A percentile compares a stretch with the other conserved stretches of the same genome.
Evolutionary conservation across 371 early-diverging fungal genomes (phyloP).

Genomic region (Mortierella sp.): DNA sequence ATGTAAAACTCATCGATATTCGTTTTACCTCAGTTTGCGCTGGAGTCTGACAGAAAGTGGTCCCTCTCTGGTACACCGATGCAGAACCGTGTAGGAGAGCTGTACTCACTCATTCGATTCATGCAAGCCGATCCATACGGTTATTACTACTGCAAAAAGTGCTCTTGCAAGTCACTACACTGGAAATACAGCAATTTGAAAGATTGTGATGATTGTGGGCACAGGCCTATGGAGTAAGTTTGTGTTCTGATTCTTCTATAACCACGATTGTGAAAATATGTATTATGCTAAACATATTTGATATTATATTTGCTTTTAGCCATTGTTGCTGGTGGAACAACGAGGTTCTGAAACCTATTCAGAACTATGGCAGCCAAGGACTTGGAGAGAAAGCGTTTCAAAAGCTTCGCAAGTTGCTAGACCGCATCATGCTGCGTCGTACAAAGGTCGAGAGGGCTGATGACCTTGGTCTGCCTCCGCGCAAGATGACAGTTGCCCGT

Average conservation of each 20-base stretch:
- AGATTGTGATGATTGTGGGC: conserved; percentile 83
- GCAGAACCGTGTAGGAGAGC: conserved; percentile 97
- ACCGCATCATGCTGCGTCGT: conserved; percentile 92
- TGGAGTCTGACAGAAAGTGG: conserved; percentile 86
- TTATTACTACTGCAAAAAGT: conserved; percentile 91
- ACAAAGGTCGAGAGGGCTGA: conserved; percentile 93
- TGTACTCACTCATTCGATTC: conserved; percentile 96
- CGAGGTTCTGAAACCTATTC: conserved; percentile 94
- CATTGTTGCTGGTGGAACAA: conserved; percentile 98
- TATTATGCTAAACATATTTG: neutral
- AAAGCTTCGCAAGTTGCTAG: conserved; percentile 84
- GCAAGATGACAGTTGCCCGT: conserved; percentile 81
- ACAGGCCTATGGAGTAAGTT: conserved; percentile 75
- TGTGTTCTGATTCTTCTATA: too few species aligned
- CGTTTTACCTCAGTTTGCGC: conserved; percentile 65
- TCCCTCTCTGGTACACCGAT: conserved; percentile 97
- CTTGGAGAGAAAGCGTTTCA: conserved; percentile 78
- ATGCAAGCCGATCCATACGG: conserved; percentile 57
- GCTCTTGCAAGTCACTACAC: conserved; percentile 81
- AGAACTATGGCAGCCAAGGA: conserved; percentile 75
- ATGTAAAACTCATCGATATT: too few species aligned
- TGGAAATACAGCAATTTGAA: conserved; percentile 82
- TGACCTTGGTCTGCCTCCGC: conserved; percentile 94
- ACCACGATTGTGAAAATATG: too few species aligned
- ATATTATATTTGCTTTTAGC: conserved; percentile 20